Evolutionary conservation across 169 alveolate genomes (phyloP), one percentile per base, ranked within the genome.

Genomic region (Plasmodium gallinaceum): DNA sequence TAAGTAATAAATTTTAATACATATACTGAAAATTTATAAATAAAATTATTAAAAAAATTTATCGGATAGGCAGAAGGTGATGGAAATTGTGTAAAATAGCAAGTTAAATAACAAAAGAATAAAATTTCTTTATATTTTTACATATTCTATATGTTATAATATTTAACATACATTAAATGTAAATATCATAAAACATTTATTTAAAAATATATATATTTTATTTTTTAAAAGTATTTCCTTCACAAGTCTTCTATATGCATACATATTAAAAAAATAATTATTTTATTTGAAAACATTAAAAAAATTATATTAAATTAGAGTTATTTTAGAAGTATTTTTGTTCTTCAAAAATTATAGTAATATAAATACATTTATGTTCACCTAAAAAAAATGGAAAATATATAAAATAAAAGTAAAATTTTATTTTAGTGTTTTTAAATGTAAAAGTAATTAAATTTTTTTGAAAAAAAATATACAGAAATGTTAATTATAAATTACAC

Each of bases 1-100:
- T 20, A 70, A 70, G 9, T 1, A 57, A 57, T 57, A 18, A 5
- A 57, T 16, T 7, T 7, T 57, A 16, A 10, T 57, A 57, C 5
- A 57, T 14, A 57, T 57, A n/a, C 2, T 14, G 5, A 70, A 46
- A 70, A 70, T n/a, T 46, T 45, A 70, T 14, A 66, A 46, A 70
- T 46, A 37, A 70, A 70, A 24, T 6, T 7, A 32, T 69, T 45
- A 14, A 43, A 24, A 24, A 69, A 2, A 16, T 3, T 61, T 12
- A 42, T 37, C 1, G 66, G 6, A 57, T 16, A 14, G 2, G 2
- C 2, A 0, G 37, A 14, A 57, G 26, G 20, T 57, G 9, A 2
- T 14, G 12, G 6, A 18, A 57, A 57, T 57, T 14, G 32, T 14
- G 20, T 57, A 57, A 18, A 7, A 18, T 16, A 57, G 9, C 5